Conservation (phyloP, 2,329 filamentous ascomycete genomes). For the Epichloe gansuensis region DNA sequence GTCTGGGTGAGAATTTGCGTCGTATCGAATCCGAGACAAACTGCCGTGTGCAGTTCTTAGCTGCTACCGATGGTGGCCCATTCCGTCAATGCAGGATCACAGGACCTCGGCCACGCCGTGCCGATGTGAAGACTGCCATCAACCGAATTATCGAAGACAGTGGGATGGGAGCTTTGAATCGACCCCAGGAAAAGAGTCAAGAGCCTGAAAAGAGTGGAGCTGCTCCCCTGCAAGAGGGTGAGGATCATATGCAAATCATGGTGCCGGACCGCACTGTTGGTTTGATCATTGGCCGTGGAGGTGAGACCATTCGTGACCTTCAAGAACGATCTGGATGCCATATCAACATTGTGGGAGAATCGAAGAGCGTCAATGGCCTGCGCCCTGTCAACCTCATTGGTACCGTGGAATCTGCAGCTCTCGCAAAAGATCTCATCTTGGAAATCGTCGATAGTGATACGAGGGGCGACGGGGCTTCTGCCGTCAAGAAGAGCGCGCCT, state of each 20-base stretch:
- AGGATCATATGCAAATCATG: conserved; percentile 86
- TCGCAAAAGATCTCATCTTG: conserved; percentile 78
- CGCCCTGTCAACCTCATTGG: conserved; percentile 87
- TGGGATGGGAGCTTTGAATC: conserved; percentile 36
- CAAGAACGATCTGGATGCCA: conserved; percentile 90
- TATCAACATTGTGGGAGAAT: conserved; percentile 88
- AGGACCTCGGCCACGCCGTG: conserved; percentile 57
- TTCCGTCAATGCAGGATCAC: conserved; percentile 79
- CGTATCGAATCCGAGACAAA: conserved; percentile 73
- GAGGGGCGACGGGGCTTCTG: conserved; percentile 36
- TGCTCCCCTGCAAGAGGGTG: conserved; percentile 56
- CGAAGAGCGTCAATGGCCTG: conserved; percentile 82
- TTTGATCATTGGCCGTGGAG: conserved; percentile 84
- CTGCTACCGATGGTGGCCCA: conserved; percentile 59
- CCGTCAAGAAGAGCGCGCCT: conserved; percentile 16
- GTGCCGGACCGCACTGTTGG: conserved; percentile 88
- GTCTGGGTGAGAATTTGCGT: conserved; percentile 78
- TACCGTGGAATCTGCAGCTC: conserved; percentile 57
- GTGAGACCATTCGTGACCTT: conserved; percentile 84
- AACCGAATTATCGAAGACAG: conserved; percentile 79
- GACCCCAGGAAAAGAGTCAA: conserved; percentile 28
- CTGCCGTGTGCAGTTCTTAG: conserved; percentile 80
- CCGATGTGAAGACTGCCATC: conserved; percentile 71
- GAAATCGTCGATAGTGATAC: conserved; percentile 92
- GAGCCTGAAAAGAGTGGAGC: conserved; percentile 27